These are phyloP conservation scores for Trichoderma sp. DNA, from an alignment of 2,329 filamentous ascomycete species.

Conservation along the genomic window DNA sequence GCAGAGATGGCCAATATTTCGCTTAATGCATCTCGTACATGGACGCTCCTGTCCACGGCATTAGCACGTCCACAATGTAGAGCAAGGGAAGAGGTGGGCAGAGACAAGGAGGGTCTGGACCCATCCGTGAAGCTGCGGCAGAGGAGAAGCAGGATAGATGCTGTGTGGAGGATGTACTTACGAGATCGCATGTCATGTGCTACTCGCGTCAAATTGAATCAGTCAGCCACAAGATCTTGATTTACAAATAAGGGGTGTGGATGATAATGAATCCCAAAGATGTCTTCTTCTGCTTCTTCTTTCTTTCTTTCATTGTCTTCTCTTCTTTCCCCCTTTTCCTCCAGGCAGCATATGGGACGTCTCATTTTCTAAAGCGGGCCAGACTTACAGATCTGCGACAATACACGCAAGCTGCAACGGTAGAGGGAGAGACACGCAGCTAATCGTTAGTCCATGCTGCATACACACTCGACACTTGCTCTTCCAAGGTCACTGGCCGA, in stretches of 20 bases:
- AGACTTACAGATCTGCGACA: slow-evolving; percentile 84
- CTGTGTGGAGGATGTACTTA: slow-evolving; percentile 49
- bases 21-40: slow-evolving; percentile 96
- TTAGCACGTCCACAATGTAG: slow-evolving; percentile 26
- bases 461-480: slow-evolving; percentile 13
- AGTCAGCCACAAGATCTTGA: slow-evolving; percentile 28
- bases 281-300: neutral
- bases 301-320: neutral
- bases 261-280: neutral
- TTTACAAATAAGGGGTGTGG: neutral
- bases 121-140: neutral
- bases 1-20: slow-evolving; percentile 97
- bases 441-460: slow-evolving; percentile 35
- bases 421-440: slow-evolving; percentile 21
- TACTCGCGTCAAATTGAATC: slow-evolving; percentile 37
- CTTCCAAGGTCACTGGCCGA: neutral
- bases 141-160: neutral
- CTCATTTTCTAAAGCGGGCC: slow-evolving; percentile 24
- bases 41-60: slow-evolving; percentile 71
- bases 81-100: neutral
- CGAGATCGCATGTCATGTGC: slow-evolving; percentile 92
- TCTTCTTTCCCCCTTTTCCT: neutral
- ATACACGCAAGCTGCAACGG: slow-evolving; percentile 71
- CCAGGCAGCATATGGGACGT: neutral
- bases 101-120: neutral